These are phyloP conservation scores for Acmispon strigosus DNA, from an alignment of 306 rosid species.

Conservation along the genomic window DNA sequence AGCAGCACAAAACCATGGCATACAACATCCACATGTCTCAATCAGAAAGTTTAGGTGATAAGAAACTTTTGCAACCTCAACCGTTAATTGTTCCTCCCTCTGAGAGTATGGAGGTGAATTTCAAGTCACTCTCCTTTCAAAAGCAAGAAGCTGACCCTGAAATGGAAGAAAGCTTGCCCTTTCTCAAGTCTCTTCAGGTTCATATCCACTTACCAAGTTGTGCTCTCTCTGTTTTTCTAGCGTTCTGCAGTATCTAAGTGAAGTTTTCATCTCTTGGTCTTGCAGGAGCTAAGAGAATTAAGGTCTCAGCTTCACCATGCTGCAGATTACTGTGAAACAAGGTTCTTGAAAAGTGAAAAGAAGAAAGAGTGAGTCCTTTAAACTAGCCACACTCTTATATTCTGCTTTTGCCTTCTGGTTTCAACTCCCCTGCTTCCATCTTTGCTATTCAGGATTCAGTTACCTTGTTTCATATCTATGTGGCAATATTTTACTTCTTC, in stretches of 20 bases:
- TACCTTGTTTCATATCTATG: background rate
- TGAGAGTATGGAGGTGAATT: conserved; percentile 35
- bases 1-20: conserved; percentile 17
- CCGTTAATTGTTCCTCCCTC: background rate
- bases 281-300: conserved; percentile 65
- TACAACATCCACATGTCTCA: background rate
- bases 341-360: conserved; percentile 55
- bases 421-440: background rate
- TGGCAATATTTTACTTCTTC: background rate
- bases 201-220: background rate
- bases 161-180: conserved; percentile 30
- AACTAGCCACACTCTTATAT: background rate
- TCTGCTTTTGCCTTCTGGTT: background rate
- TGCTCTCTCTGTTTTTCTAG: background rate
- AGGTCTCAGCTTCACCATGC: conserved; percentile 82
- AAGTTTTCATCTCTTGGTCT: background rate
- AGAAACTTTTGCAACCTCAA: conserved; percentile 6
- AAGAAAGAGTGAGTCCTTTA: conserved; percentile 58
- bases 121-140: conserved; percentile 29
- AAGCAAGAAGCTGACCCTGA: conserved; percentile 33
- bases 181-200: conserved; percentile 72
- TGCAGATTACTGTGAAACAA: conserved; percentile 80
- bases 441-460: conserved; percentile 6
- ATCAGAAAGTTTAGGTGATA: conserved; percentile 14
- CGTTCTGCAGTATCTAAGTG: background rate